Evolutionary conservation across 2,329 filamentous ascomycete species (phyloP).

Genomic region (Apiospora hydei): DNA sequence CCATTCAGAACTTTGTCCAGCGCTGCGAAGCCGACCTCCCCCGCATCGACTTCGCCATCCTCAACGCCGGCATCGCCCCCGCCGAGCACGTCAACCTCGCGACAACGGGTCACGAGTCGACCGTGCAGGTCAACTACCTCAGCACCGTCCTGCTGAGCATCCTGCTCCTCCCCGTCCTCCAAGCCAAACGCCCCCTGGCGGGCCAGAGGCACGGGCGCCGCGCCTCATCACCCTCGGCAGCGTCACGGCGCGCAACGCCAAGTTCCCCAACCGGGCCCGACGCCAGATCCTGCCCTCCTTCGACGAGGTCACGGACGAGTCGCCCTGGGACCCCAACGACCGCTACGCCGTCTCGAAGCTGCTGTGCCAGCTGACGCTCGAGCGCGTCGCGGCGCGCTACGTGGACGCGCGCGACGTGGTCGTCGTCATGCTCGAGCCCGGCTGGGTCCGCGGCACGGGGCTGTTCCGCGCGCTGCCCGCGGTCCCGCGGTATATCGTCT

Average conservation of each 20-base stretch:
- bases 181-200: conserved; percentile 22
- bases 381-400: conserved; percentile 21
- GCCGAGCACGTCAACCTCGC: neutral
- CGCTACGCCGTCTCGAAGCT: conserved; percentile 22
- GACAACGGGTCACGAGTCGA: conserved; percentile 29
- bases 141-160: conserved; percentile 31
- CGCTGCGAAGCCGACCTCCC: conserved; percentile 39
- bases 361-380: neutral
- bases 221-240: conserved; percentile 6
- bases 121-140: conserved; percentile 36
- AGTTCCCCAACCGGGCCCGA: neutral
- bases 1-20: conserved; percentile 46
- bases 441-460: conserved; percentile 30
- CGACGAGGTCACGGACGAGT: neutral
- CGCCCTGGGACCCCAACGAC: neutral
- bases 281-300: conserved; percentile 10
- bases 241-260: neutral
- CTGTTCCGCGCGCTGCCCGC: conserved; percentile 26
- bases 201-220: neutral
- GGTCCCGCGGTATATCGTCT: neutral
- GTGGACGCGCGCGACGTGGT: conserved; percentile 34
- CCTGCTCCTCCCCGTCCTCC: conserved; percentile 31
- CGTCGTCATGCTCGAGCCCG: conserved; percentile 34
- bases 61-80: conserved; percentile 37
- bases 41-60: conserved; percentile 48